Evolutionary conservation across 371 early-diverging fungal species (phyloP), one percentile per base, ranked within the genome.

Genomic region (Mortierella sp.): DNA sequence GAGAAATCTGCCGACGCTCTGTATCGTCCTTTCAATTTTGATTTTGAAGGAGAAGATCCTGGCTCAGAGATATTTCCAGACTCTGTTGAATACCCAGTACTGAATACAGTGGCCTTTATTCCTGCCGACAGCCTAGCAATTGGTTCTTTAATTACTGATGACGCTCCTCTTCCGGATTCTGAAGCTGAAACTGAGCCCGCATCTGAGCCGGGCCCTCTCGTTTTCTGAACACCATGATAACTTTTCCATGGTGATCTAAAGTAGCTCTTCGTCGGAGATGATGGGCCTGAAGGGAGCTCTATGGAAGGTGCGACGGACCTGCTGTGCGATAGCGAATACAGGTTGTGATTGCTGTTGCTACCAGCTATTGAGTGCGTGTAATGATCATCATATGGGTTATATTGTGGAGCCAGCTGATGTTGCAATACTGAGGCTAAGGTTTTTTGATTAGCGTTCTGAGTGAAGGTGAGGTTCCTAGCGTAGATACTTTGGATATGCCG

Each of bases 241-340:
- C 66, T 72, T 52, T 63, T 80, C 81, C 81, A 80, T 15, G 81
- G 81, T 5, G 81, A 75, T 45, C 72, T 68, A 22, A 80, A 80
- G n/a, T 80, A 80, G 63, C 75, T 71, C 32, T 60, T 70, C 19
- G 76, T 75, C n/a, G 81, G 75, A 10, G 81, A 80, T 15, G 81
- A 80, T 19, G 81, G 66, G 4, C 69, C 72, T 6, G 81, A 80
- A 10, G 76, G 72, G 47, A 64, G 19, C 36, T 80, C 81, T 8
- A 80, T 11, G 0, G 81, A 75, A 3, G 75, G 76, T 2, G 81
- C 74, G 9, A 69, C 15, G 13, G 81, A 75, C 65, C 81, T 52
- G 28, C 65, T 58, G 16, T 73, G 58, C 16, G 41, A 45, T 24
- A 22, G 43, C 7, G 63, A 40, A 48, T 41, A 61, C 3, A 5